Evolutionary conservation across 441 rosid genomes (phyloP), one percentile per base, ranked within the genome.

Genomic region (Viola pubescens): DNA sequence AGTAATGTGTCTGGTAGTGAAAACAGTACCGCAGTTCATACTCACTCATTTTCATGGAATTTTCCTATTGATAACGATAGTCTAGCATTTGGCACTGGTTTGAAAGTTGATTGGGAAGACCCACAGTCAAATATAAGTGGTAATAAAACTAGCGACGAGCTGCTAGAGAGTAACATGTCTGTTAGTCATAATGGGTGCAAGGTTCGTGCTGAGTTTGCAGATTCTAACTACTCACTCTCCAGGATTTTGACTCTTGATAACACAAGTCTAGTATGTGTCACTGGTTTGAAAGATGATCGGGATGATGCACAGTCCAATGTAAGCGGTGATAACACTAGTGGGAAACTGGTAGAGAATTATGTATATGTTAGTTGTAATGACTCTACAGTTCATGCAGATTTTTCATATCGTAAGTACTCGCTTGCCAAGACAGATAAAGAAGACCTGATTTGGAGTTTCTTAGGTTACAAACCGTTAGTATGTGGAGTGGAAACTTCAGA

Each of bases 401-500:
- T 67, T 4, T 71, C 51, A 14, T 76, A 74, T 62, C 66, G 66
- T 38, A 77, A 70, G 74, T 74, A 58, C 44, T 76, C 82, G 16
- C 59, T 74, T 65, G 71, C 73, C 3, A 69, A 63, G 68, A 73
- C 68, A 6, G 66, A 59, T 11, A 66, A 69, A 65, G 86, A 79
- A 60, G 88, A 83, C 48, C 79, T 82, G 40, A 64, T 83, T 41
- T 72, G 70, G 75, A 72, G 67, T 53, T 48, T 80, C 48, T 66
- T 82, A 60, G 88, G 82, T 4, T 72, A 78, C 61, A 74, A 73
- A 42, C 73, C 77, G 68, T 74, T 71, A 14, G 62, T 77, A 41
- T 83, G 90, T 67, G 71, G 77, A 70, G 9, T 70, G 19, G 55
- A 68, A 6, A 64, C 60, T 52, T 71, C 60, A 53, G 72, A 77